Conservation (phyloP, 768 basidiomycete genomes). For the Russula emetica region DNA sequence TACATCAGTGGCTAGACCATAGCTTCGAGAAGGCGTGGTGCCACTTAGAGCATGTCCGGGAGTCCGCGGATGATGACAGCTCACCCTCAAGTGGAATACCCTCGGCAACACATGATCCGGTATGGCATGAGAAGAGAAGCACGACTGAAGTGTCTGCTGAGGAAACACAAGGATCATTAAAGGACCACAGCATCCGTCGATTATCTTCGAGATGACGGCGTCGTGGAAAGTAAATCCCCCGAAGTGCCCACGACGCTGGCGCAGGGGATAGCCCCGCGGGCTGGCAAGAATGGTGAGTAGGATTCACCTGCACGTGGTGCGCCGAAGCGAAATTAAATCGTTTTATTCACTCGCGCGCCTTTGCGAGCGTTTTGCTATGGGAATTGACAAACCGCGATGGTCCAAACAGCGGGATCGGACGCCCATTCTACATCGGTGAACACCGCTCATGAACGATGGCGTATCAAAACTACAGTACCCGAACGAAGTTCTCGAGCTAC, state of each 20-base stretch:
- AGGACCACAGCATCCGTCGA: conserved; percentile 18
- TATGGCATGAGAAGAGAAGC: conserved; percentile 22
- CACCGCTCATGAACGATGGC: not conserved
- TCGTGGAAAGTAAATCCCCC: conserved; percentile 25
- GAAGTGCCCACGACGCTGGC: conserved; percentile 19
- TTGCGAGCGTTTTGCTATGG: conserved; percentile 20
- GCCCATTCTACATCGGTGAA: conserved; percentile 15
- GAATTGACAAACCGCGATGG: conserved; percentile 11
- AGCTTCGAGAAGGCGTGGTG: conserved; percentile 14
- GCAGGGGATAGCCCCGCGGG: conserved; percentile 19
- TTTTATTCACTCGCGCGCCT: conserved; percentile 2
- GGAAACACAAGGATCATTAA: conserved; percentile 20
- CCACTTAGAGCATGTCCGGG: conserved; percentile 15
- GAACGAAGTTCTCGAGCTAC: conserved; percentile 8
- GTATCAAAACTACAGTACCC: not conserved
- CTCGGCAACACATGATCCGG: conserved; percentile 12
- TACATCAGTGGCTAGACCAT: conserved; percentile 8
- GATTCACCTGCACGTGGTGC: conserved; percentile 19
- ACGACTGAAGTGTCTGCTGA: not conserved
- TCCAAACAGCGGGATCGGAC: conserved; percentile 13
- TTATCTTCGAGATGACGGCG: conserved; percentile 15
- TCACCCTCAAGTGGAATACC: conserved; percentile 5
- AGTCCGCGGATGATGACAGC: conserved; percentile 19
- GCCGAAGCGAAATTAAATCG: conserved; percentile 22
- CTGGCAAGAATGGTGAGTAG: conserved; percentile 2